Base-by-base conservation (phyloP, 352 stramenopile genomes). In the Phytophthora pistaciae region DNA sequence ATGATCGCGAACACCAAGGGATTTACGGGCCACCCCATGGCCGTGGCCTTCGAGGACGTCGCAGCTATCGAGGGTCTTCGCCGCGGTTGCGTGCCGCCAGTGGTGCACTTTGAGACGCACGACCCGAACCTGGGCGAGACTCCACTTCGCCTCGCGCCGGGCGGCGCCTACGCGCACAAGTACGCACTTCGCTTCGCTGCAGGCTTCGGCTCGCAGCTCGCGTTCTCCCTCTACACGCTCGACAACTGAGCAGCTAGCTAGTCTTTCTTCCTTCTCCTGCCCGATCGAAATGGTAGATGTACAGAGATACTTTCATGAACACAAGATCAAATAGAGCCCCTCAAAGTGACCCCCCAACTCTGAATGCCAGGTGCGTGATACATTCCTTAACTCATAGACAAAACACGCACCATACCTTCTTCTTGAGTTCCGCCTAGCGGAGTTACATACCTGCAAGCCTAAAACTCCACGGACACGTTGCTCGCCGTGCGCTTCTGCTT, bases 1-100 rank as follows among this genome's bases (percentile, higher is more conserved):
- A 50, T 98, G 52, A 80, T 99, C 68, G 76, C 95, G 21, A 98
- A 98, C 70, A 98, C 93, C 1, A 98, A 99, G 75, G 96, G 94
- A 42, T 98, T 98, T 68, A 99, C 96, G 0, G 96, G 94, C 23
- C 97, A 99, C 78, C 92, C 96, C 16, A 99, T 99, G 97, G 96
- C 91, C 25, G 96, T 99, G 7, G 97, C 91, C 6, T 99, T 99
- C 74, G 97, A 99, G 78, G 97, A 99, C 74, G 89, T 99, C 5
- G 88, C 94, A 29, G 96, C 96, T 18, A 94, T 98, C 18, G 92
- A 98, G 72, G 96, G 95, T 3, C 82, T 99, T 18, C 83, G 92
- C 57, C 77, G 72, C 42, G 91, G 96, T 25, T 63, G 77, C 6
- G 90, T 99, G 21, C 96, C 96, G 13, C 91, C 94, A 16, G 90